A percentile compares a stretch with the other conserved stretches of the same genome.
These are phyloP conservation scores for Mucor velutinosus DNA, from an alignment of 371 early-diverging fungal genomes.

Conservation along the genomic window DNA sequence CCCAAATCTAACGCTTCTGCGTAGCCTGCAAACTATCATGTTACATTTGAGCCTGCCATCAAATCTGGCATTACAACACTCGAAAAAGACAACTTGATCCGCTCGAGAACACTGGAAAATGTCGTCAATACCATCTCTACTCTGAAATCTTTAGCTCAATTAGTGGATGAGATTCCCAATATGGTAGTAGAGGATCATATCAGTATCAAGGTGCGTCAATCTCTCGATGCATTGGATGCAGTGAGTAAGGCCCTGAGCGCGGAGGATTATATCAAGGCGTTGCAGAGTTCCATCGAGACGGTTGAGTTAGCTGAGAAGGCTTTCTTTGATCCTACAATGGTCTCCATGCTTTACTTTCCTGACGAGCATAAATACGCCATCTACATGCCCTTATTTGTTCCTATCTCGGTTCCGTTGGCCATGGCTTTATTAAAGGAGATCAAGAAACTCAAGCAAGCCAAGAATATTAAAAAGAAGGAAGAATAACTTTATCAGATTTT, in stretches of 20 bases:
- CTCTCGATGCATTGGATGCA: conserved; percentile 35
- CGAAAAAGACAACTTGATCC: conserved; percentile 77
- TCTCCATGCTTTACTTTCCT: conserved; percentile 95
- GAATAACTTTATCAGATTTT: conserved; percentile 2
- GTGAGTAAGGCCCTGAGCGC: conserved; percentile 26
- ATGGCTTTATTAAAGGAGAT: conserved; percentile 58
- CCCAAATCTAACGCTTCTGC: background rate
- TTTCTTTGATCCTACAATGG: conserved; percentile 97
- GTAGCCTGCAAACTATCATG: conserved; percentile 10
- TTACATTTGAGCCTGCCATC: conserved; percentile 21
- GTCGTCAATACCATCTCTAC: conserved; percentile 73
- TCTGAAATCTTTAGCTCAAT: conserved; percentile 73
- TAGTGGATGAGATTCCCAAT: conserved; percentile 82
- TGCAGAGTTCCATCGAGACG: conserved; percentile 63
- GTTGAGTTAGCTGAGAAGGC: conserved; percentile 79
- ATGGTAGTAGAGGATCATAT: conserved; percentile 93
- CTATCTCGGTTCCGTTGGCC: conserved; percentile 78
- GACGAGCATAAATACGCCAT: conserved; percentile 96
- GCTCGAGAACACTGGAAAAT: conserved; percentile 70
- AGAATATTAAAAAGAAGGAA: background rate
- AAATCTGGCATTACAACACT: conserved; percentile 50
- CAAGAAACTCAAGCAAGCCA: conserved; percentile 34
- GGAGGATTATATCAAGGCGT: conserved; percentile 46
- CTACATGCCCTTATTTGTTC: conserved; percentile 96
- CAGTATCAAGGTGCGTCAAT: conserved; percentile 40